Base-by-base conservation (phyloP, 202 grass and related monocot species). In the Dendrocalamus latiflorus region DNA sequence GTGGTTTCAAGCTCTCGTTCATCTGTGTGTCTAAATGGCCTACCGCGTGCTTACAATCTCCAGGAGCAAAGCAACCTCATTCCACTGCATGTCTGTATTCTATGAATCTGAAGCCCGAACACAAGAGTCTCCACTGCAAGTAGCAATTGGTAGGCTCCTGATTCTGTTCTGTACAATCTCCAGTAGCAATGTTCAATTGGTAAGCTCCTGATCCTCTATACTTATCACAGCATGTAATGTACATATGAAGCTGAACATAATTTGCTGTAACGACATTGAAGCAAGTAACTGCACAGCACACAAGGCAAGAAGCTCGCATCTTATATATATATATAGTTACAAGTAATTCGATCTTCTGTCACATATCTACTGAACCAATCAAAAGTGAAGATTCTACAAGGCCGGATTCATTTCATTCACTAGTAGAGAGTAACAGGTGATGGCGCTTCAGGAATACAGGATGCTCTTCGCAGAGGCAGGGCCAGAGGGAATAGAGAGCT, bases 351-450 rank as follows among this genome's bases (percentile, higher is more conserved):
- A 55, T 30, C 64, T 76, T 21, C n/a, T 74, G 50, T 15, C 24
- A 43, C 74, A 74, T 86, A 90, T 90, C 59, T 86, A 86, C 73
- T 30, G 42, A 47, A 22, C 34, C 16, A 28, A 79, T 74, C 57
- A 50, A 45, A 58, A 78, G 34, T 22, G 11, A 76, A 57, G 33
- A 48, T 63, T 74, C 24, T 62, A 57, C 34, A 20, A 12, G 12
- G 10, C 43, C 51, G 15, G 24, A 65, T 55, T 26, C 28, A 54
- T 58, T 38, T 14, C 38, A 33, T 7, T 83, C 28, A 14, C 72
- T 18, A 25, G 30, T 18, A 73, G 38, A 87, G 17, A 43, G 8
- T 28, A 74, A 59, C 57, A 66, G 42, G 20, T 13, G 26, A 24
- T 6, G 24, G 1, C 17, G 22, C 28, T 26, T 14, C 20, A 4